Evolutionary conservation across 2,329 filamentous ascomycete genomes (phyloP).

Genomic region (Phyllosticta citrichinensis): DNA sequence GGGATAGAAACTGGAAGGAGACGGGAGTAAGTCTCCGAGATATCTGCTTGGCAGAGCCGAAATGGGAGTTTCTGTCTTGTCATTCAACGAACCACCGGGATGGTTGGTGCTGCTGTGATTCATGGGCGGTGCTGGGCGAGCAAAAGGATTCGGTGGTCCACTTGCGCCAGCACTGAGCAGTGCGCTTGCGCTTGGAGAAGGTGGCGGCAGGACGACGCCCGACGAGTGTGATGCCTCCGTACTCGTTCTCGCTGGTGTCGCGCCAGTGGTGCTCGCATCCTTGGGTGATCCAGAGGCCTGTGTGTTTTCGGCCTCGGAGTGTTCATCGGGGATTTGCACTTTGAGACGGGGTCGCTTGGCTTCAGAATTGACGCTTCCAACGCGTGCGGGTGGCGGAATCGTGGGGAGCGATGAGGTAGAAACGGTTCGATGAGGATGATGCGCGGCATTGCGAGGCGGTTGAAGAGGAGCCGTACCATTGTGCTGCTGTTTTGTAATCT

Average conservation of each 20-base stretch:
- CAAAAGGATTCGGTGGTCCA: constrained; percentile 92
- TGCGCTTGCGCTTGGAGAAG: constrained; percentile 78
- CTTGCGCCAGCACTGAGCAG: constrained; percentile 83
- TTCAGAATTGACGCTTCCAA: constrained; percentile 62
- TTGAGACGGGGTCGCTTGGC: constrained; percentile 74
- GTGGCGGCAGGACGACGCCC: constrained; percentile 77
- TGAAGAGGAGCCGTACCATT: constrained; percentile 46
- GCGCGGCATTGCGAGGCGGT: constrained; percentile 22
- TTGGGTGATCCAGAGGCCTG: constrained; percentile 60
- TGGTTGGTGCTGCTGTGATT: constrained; percentile 33
- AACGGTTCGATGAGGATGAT: constrained; percentile 39
- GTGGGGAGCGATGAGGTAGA: constrained; percentile 57
- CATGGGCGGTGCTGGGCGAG: constrained; percentile 68
- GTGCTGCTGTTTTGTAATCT: constrained; percentile 39
- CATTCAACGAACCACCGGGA: constrained; percentile 28
- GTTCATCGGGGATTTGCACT: constrained; percentile 89
- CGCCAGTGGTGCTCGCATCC: constrained; percentile 49
- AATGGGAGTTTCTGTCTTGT: constrained; percentile 64
- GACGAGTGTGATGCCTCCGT: constrained; percentile 50
- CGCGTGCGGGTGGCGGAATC: constrained; percentile 62
- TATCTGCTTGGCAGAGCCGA: constrained; percentile 88
- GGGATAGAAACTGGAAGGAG: constrained; percentile 83
- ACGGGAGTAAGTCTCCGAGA: constrained; percentile 79
- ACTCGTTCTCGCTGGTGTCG: constrained; percentile 46
- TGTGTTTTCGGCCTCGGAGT: constrained; percentile 66